phyloP scores from a whole-genome alignment of 2,329 filamentous ascomycete species.

The Elsinoe australis region DNA sequence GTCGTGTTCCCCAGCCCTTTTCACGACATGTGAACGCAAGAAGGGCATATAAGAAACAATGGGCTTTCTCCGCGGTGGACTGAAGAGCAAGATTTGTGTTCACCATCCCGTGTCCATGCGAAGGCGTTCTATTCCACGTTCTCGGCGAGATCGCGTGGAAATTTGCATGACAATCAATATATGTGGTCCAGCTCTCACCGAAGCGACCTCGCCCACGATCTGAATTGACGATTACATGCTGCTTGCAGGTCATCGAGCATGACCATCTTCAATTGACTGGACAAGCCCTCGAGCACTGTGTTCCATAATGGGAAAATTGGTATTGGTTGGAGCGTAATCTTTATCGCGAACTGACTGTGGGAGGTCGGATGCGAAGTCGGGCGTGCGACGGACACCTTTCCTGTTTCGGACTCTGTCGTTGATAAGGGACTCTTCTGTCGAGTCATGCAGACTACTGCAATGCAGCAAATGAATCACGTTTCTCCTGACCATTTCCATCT shows the following conservation, averaged over 20 bases:
- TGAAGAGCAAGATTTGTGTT: not conserved
- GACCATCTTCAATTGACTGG: not conserved
- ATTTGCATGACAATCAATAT: no score
- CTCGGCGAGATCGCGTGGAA: no score
- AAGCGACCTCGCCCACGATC: no score
- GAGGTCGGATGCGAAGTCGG: conserved; percentile 6
- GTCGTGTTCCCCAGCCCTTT: not conserved
- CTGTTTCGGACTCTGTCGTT: conserved; percentile 3
- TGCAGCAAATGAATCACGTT: no score
- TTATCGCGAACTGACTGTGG: not conserved
- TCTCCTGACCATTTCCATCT: not conserved
- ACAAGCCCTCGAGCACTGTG: not conserved
- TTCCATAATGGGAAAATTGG: not conserved
- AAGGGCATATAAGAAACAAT: not conserved
- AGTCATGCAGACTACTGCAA: not conserved
- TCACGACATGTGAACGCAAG: not conserved
- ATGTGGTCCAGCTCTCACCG: no score
- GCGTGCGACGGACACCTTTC: not conserved
- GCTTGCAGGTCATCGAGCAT: no score
- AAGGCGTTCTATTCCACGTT: no score
- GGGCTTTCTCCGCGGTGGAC: not conserved
- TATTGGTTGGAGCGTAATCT: not conserved
- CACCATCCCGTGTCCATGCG: no score
- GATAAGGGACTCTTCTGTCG: not conserved
- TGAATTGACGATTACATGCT: no score